Evolutionary conservation across 495 filamentous ascomycete species (phyloP).

Genomic region (Usnea hakonensis): DNA sequence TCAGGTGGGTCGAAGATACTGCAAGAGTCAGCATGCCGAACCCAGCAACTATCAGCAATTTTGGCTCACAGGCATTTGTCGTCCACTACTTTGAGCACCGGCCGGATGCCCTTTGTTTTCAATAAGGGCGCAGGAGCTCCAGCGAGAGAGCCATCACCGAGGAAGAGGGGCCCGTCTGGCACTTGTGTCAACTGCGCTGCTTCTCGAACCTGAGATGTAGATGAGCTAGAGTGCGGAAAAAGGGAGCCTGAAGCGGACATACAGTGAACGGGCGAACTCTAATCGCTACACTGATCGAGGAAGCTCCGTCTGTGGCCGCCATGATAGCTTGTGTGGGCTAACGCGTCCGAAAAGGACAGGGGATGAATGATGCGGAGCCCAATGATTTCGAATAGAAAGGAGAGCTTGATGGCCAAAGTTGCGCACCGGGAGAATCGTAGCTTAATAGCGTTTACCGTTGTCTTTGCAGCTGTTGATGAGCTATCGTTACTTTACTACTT

Average conservation of each 20-base stretch:
- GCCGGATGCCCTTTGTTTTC: conserved; percentile 74
- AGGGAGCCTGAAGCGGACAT: conserved; percentile 42
- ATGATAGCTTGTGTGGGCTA: conserved; percentile 31
- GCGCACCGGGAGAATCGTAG: neutral
- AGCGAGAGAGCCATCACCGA: conserved; percentile 90
- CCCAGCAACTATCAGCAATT: neutral
- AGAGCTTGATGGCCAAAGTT: neutral
- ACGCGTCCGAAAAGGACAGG: neutral
- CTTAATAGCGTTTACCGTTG: neutral
- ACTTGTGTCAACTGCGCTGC: conserved; percentile 61
- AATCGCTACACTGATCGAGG: conserved; percentile 65
- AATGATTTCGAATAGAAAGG: neutral
- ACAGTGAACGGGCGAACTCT: conserved; percentile 84
- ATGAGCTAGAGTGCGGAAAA: conserved; percentile 17
- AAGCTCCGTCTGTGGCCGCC: conserved; percentile 51
- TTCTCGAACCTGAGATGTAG: conserved; percentile 49
- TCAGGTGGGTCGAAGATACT: conserved; percentile 98
- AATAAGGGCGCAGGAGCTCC: conserved; percentile 68
- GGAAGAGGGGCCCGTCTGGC: conserved; percentile 84
- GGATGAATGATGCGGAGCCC: neutral
- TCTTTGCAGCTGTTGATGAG: conserved; percentile 9
- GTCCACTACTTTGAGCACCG: conserved; percentile 93
- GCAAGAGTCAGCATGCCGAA: neutral
- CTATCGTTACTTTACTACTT: neutral
- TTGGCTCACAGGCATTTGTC: conserved; percentile 80